Base-by-base conservation (phyloP, 352 stramenopile genomes). In the Pythium sukuiense region DNA sequence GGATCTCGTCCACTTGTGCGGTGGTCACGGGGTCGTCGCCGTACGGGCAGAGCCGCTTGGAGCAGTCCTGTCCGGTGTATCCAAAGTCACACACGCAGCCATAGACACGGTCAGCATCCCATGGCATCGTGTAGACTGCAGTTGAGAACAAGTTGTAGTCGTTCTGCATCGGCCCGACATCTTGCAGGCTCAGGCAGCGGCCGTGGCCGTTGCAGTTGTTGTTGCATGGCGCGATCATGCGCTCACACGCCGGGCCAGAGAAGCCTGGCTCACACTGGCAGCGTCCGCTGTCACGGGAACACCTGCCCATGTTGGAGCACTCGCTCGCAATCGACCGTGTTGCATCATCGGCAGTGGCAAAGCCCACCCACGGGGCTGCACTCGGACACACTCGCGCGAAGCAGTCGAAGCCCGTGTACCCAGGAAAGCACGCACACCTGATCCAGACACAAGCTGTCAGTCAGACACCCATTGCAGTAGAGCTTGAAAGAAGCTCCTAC, bases 351-450 rank as follows among this genome's bases (percentile, higher is more conserved):
- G 63, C 81, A 2, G 67, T 67, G 0, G 81, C 77, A 43, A 88
- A 82, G 60, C 83, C 81, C 26, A 73, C 67, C 85, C 85, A 92
- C 4, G 85, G 81, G 20, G 63, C 61, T 20, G 80, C 88, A n/a
- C 64, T 70, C 24, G 95, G 82, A 65, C 95, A 98, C 20, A 65
- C 67, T 20, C 88, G 81, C 4, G 76, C 67, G 54, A 76, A 83
- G 79, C 95, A 98, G 73, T 97, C 92, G 65, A 87, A 91, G 43
- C 91, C 90, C 24, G 74, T 81, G 74, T 95, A 98, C 6, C 90
- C 89, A 0, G 77, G 70, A 65, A 86, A 89, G 69, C 91, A 98
- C 0, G 76, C 66, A 63, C 91, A 98, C 37, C 92, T 96, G 46
- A 43, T 43, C 37, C 37, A 43, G 8, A 18, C 9, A 43, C 45